Conservation (phyloP, 306 rosid species). For the Prunus salicina region DNA sequence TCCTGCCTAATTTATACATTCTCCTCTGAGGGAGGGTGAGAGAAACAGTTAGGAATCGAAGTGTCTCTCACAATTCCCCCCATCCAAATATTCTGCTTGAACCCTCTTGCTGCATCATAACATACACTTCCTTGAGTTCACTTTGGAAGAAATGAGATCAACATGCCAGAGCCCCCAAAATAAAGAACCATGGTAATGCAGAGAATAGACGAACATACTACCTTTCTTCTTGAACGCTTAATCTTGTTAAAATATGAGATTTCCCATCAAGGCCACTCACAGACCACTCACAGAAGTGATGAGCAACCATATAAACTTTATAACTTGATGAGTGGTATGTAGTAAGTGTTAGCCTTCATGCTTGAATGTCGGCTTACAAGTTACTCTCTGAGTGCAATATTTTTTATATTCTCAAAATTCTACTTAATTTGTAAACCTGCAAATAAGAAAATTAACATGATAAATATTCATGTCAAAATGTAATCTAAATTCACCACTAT, state of each 20-base stretch:
- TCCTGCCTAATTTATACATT: too few species aligned
- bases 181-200: background rate
- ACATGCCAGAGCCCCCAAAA: background rate
- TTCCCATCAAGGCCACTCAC: background rate
- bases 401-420: conserved; percentile 72
- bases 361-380: conserved; percentile 7
- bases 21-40: too few species aligned
- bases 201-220: background rate
- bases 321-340: background rate
- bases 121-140: background rate
- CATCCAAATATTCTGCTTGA: background rate
- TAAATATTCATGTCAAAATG: conserved; percentile 3
- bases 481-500: background rate
- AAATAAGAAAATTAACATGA: conserved; percentile 6
- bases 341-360: background rate
- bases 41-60: too few species aligned
- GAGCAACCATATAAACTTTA: background rate
- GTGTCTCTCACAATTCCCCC: background rate
- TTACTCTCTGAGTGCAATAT: background rate
- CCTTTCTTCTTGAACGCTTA: background rate
- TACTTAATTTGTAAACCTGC: conserved; percentile 78
- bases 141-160: background rate
- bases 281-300: background rate
- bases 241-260: background rate
- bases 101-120: background rate